Conservation (phyloP, 2,329 filamentous ascomycete species). For the Fusarium sulawesiense region DNA sequence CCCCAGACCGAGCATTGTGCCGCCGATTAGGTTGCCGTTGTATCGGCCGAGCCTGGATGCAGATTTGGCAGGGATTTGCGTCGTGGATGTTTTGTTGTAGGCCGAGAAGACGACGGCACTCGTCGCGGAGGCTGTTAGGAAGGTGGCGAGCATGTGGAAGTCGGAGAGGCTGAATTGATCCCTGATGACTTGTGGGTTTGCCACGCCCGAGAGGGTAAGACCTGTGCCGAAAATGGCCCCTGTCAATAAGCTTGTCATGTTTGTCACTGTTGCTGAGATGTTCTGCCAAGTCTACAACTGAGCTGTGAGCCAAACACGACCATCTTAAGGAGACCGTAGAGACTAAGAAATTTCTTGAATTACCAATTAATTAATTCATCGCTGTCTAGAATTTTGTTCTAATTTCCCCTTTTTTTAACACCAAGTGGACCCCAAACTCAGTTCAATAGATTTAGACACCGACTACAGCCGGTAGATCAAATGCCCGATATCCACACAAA, state of each 20-base stretch:
- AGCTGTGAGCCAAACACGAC: neutral
- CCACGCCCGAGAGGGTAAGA: conserved; percentile 20
- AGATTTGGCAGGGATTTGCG: neutral
- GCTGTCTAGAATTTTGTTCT: conserved; percentile 16
- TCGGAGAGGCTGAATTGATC: conserved; percentile 23
- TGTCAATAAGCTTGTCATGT: conserved; percentile 7
- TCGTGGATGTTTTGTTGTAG: conserved; percentile 1
- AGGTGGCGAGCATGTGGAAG: conserved; percentile 26
- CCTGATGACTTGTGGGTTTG: conserved; percentile 16
- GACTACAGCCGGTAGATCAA: neutral
- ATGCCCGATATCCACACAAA: conserved; percentile 11
- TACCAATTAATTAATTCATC: neutral
- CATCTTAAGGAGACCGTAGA: neutral
- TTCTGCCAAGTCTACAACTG: neutral
- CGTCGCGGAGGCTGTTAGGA: conserved; percentile 21
- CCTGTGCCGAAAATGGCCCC: conserved; percentile 17
- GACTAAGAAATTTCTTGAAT: neutral
- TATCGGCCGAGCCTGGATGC: conserved; percentile 12
- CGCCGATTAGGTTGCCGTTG: conserved; percentile 21
- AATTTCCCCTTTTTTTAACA: neutral
- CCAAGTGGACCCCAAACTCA: neutral
- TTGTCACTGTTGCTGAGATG: neutral
- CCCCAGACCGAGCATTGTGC: conserved; percentile 22
- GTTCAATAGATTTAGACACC: conserved; percentile 5
- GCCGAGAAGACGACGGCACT: conserved; percentile 12